Evolutionary conservation across 257 asterid genomes (phyloP).

Genomic region (Solanum chiquidenum): DNA sequence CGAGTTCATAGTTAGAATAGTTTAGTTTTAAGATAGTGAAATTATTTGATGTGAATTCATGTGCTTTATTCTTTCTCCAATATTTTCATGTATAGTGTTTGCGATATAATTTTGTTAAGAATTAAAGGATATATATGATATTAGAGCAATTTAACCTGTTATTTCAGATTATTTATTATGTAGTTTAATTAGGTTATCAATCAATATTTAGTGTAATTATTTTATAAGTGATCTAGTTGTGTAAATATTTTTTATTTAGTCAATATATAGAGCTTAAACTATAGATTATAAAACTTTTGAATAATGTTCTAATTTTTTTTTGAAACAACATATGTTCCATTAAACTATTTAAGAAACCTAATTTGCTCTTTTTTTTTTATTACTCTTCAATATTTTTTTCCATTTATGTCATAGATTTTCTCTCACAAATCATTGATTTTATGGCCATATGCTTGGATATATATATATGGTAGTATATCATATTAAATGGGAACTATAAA

Average conservation of each 20-base stretch:
- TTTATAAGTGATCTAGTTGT: background rate
- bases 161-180: too few relatives aligned
- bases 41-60: accelerated
- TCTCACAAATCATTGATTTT: background rate
- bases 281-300: background rate
- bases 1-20: accelerated
- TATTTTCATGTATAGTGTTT: accelerated
- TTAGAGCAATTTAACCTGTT: background rate
- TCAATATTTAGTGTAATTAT: background rate
- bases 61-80: background rate
- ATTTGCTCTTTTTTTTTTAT: background rate
- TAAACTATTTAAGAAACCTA: background rate
- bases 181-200: background rate
- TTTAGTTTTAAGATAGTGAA: background rate
- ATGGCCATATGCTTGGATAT: background rate
- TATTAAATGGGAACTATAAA: background rate
- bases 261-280: background rate
- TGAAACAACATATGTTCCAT: background rate
- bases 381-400: background rate
- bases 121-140: background rate
- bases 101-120: background rate
- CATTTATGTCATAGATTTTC: background rate
- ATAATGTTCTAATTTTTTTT: background rate
- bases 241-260: background rate
- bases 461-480: background rate